A percentile compares a stretch with the other conserved stretches of the same genome.
phyloP scores from a whole-genome alignment of 1,284 basidiomycete genomes.

The Ganoderma meredithae region DNA sequence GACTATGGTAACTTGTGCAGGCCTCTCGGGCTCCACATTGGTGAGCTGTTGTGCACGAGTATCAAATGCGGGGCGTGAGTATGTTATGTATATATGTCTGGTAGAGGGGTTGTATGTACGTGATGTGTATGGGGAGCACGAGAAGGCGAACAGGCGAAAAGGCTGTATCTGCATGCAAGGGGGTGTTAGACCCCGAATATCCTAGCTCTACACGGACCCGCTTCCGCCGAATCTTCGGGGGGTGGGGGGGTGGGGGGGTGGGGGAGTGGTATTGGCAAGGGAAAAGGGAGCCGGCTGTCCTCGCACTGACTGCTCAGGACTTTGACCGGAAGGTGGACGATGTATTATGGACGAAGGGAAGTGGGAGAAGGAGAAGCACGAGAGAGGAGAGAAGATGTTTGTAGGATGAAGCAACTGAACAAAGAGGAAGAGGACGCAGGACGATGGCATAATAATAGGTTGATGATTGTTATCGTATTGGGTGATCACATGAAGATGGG shows the following conservation, averaged over 20 bases:
- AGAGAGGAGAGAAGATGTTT: background rate
- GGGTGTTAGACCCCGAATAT: background rate
- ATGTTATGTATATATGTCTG: background rate
- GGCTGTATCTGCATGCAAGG: conserved; percentile 1
- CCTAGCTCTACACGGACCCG: conserved; percentile 1
- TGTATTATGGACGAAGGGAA: background rate
- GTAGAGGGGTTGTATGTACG: background rate
- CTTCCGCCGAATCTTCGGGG: background rate
- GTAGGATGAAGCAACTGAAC: background rate
- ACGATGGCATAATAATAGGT: conserved; percentile 13
- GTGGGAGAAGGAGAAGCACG: background rate
- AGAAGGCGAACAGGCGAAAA: background rate
- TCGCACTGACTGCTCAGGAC: conserved; percentile 8
- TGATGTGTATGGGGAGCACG: background rate
- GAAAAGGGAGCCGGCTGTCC: background rate
- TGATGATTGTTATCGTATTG: conserved; percentile 9
- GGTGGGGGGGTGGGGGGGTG: background rate
- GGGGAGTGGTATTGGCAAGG: background rate
- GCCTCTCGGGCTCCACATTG: background rate
- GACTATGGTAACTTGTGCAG: background rate
- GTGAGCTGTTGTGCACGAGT: conserved; percentile 1
- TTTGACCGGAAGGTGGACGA: background rate
- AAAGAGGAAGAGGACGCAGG: background rate
- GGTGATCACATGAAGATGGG: background rate
- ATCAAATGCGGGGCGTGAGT: background rate